These are phyloP conservation scores for Fragaria iinumae DNA, from an alignment of 306 rosid genomes.

Conservation along the genomic window DNA sequence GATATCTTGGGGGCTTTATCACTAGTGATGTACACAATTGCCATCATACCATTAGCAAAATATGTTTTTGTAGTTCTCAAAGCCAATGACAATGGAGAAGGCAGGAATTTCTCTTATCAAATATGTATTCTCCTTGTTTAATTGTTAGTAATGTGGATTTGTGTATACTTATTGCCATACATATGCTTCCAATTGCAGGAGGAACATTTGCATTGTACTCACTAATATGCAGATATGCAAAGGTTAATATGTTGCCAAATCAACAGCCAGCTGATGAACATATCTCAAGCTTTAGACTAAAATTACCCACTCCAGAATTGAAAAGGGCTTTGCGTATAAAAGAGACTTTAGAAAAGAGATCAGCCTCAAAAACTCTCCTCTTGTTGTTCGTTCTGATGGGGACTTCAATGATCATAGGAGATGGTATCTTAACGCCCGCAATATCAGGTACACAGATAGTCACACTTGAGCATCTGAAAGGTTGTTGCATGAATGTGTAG, in stretches of 20 bases:
- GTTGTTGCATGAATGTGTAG: neutral
- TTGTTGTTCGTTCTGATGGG: slow-evolving; percentile 85
- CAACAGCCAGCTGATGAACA: slow-evolving; percentile 89
- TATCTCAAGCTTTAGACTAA: slow-evolving; percentile 86
- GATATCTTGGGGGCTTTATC: slow-evolving; percentile 95
- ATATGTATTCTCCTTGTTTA: slow-evolving; percentile 20
- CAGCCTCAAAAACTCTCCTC: slow-evolving; percentile 56
- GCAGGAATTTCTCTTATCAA: slow-evolving; percentile 33
- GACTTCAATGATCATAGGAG: slow-evolving; percentile 96
- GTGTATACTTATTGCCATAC: slow-evolving; percentile 1
- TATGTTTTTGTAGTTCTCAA: slow-evolving; percentile 91
- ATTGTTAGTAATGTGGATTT: slow-evolving; percentile 10
- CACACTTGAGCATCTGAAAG: neutral
- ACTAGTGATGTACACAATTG: slow-evolving; percentile 85
- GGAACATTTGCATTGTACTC: slow-evolving; percentile 98
- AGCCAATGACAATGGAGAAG: slow-evolving; percentile 98
- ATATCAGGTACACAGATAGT: slow-evolving; percentile 66
- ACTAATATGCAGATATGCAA: slow-evolving; percentile 90
- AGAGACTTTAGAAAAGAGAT: slow-evolving; percentile 65
- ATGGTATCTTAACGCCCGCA: slow-evolving; percentile 94
- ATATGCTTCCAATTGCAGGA: slow-evolving; percentile 54
- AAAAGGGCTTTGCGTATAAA: slow-evolving; percentile 81
- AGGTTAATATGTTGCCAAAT: slow-evolving; percentile 79
- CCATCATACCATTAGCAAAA: slow-evolving; percentile 82
- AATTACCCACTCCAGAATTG: slow-evolving; percentile 88